These are phyloP conservation scores for Phytophthora tentaculata DNA, from an alignment of 352 stramenopile species.

Conservation along the genomic window DNA sequence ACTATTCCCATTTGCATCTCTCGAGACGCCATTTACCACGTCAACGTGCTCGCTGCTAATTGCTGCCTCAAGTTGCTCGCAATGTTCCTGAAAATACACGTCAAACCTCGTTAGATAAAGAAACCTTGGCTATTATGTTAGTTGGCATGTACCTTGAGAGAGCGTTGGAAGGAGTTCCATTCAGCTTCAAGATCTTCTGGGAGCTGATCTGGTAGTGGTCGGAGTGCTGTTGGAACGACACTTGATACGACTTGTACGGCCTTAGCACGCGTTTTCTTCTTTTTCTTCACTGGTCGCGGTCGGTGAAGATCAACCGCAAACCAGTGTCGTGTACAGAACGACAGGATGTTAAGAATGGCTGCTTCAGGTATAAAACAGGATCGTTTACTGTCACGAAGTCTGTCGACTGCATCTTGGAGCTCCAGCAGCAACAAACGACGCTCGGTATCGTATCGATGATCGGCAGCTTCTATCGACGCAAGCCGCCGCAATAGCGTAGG, in stretches of 20 bases:
- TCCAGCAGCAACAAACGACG: conserved; percentile 29
- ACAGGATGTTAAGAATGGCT: conserved; percentile 50
- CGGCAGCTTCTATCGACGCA: conserved; percentile 38
- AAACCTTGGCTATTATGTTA: background rate
- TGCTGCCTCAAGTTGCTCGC: conserved; percentile 24
- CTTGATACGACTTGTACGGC: background rate
- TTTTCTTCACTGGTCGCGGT: conserved; percentile 5
- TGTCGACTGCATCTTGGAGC: conserved; percentile 42
- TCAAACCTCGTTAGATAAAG: background rate
- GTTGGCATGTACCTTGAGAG: conserved; percentile 36
- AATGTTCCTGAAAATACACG: conserved; percentile 26
- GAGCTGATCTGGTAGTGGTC: conserved; percentile 41
- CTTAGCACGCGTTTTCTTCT: conserved; percentile 11
- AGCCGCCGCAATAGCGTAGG: conserved; percentile 50
- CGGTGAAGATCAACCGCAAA: conserved; percentile 38
- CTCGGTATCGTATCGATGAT: conserved; percentile 46
- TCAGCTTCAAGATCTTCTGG: conserved; percentile 36
- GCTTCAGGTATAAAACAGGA: conserved; percentile 35
- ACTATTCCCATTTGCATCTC: conserved; percentile 33
- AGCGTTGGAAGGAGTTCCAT: conserved; percentile 33
- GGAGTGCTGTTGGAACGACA: conserved; percentile 26
- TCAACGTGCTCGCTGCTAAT: conserved; percentile 39
- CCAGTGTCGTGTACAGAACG: conserved; percentile 66
- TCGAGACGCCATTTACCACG: conserved; percentile 34
- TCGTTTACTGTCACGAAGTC: conserved; percentile 34